phyloP scores from a whole-genome alignment of 164 flowering plant genomes.

The Aristolochia contorta region DNA sequence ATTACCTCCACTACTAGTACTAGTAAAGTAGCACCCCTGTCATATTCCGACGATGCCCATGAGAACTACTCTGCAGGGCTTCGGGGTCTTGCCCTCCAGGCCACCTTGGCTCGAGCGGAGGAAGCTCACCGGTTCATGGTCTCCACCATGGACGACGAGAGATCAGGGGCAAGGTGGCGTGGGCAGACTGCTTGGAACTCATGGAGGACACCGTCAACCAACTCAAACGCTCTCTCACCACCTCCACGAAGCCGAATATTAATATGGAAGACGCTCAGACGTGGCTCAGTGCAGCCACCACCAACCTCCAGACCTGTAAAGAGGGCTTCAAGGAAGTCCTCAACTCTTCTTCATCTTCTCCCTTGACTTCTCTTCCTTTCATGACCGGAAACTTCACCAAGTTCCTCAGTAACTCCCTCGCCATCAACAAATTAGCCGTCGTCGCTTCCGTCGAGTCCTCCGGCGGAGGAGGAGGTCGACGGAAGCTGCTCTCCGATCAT shows the following conservation, averaged over 20 bases:
- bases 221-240: constrained; percentile 29
- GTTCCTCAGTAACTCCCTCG: constrained; percentile 51
- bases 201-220: constrained; percentile 31
- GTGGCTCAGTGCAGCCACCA: constrained; percentile 51
- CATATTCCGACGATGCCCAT: constrained; percentile 12
- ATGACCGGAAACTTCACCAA: constrained; percentile 30
- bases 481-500: constrained; percentile 18
- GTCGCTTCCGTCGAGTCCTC: background rate
- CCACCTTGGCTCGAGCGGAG: constrained; percentile 32
- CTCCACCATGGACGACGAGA: constrained; percentile 27
- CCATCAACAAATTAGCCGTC: constrained; percentile 29
- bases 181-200: constrained; percentile 54
- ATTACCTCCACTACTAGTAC: constrained; percentile 7
- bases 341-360: constrained; percentile 15
- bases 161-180: constrained; percentile 36
- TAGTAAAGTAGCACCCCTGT: background rate
- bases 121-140: constrained; percentile 26
- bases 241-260: constrained; percentile 9
- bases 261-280: constrained; percentile 31
- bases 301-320: constrained; percentile 48
- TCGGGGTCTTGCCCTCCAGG: constrained; percentile 22
- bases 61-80: constrained; percentile 13
- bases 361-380: constrained; percentile 16
- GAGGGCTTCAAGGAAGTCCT: constrained; percentile 47
- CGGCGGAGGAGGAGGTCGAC: constrained; percentile 7